Percentiles rank a stretch among this genome's conserved stretches.
phyloP scores from a whole-genome alignment of 192 early-diverging fungal genomes.

The Diversispora eburnea region DNA sequence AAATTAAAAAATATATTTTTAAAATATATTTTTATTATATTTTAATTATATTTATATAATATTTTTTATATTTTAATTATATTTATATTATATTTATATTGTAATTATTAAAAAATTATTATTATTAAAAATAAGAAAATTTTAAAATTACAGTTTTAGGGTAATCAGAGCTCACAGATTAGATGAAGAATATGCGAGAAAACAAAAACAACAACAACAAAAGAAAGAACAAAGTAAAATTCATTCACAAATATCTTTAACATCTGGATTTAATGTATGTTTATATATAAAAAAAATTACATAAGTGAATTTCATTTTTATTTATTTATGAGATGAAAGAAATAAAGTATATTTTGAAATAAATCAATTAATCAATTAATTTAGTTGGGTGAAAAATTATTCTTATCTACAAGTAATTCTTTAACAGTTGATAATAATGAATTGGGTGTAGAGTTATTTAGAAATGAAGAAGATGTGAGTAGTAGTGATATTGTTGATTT shows the following conservation, averaged over 20 bases:
- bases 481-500: background rate
- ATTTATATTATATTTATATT: no score
- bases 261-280: slow-evolving; percentile 28
- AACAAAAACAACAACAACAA: slow-evolving; percentile 44
- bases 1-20: background rate
- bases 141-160: slow-evolving; percentile 42
- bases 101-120: no score
- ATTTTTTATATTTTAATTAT: background rate
- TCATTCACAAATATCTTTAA: background rate
- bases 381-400: background rate
- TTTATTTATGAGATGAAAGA: background rate
- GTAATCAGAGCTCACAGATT: slow-evolving; percentile 61
- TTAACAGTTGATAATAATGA: background rate
- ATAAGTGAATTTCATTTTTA: background rate
- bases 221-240: background rate
- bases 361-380: background rate
- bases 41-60: background rate
- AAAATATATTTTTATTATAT: background rate
- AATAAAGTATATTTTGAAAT: no score
- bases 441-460: background rate
- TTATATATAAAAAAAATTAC: background rate
- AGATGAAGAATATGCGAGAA: slow-evolving; percentile 60
- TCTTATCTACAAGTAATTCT: background rate
- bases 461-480: background rate
- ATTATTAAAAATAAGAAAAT: background rate